phyloP scores from a whole-genome alignment of 805 yeast species.

The Hanseniaspora mollemarum region DNA sequence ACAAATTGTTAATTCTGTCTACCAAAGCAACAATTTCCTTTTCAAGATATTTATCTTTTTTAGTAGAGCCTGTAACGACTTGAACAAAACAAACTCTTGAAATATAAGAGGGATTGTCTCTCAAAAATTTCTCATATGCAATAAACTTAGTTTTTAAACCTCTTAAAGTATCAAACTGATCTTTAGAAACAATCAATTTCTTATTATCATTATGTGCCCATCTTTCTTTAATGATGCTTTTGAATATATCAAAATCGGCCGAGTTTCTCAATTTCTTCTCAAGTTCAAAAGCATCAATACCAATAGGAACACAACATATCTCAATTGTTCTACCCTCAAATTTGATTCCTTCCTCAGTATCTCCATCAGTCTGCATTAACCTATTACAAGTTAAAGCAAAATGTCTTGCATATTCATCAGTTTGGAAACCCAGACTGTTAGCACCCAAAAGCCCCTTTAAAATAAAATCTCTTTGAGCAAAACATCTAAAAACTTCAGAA shows the following conservation, averaged over 20 bases:
- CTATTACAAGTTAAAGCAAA: slow-evolving; percentile 83
- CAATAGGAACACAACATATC: slow-evolving; percentile 58
- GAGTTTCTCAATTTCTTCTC: slow-evolving; percentile 33
- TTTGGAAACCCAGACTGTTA: slow-evolving; percentile 78
- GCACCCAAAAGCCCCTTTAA: slow-evolving; percentile 82
- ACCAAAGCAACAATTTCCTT: slow-evolving; percentile 64
- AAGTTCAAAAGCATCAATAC: slow-evolving; percentile 60
- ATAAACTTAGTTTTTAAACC: slow-evolving; percentile 79
- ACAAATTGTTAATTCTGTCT: slow-evolving; percentile 71
- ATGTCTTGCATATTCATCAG: slow-evolving; percentile 85
- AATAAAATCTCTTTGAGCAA: slow-evolving; percentile 72
- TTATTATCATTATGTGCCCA: slow-evolving; percentile 40
- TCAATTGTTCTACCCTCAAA: slow-evolving; percentile 48
- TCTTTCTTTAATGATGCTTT: slow-evolving; percentile 56
- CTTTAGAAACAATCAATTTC: slow-evolving; percentile 66
- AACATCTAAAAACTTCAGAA: slow-evolving; percentile 84
- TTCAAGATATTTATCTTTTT: slow-evolving; percentile 53
- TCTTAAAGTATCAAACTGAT: slow-evolving; percentile 74
- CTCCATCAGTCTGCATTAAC: slow-evolving; percentile 71
- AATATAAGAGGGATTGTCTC: slow-evolving; percentile 57
- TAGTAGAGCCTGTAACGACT: slow-evolving; percentile 41
- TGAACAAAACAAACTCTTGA: slow-evolving; percentile 67
- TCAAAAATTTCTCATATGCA: slow-evolving; percentile 73
- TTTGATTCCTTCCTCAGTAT: slow-evolving; percentile 45
- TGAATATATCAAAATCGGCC: slow-evolving; percentile 52